phyloP scores from a whole-genome alignment of 2,329 filamentous ascomycete species.

The Penicillium crustosum region DNA sequence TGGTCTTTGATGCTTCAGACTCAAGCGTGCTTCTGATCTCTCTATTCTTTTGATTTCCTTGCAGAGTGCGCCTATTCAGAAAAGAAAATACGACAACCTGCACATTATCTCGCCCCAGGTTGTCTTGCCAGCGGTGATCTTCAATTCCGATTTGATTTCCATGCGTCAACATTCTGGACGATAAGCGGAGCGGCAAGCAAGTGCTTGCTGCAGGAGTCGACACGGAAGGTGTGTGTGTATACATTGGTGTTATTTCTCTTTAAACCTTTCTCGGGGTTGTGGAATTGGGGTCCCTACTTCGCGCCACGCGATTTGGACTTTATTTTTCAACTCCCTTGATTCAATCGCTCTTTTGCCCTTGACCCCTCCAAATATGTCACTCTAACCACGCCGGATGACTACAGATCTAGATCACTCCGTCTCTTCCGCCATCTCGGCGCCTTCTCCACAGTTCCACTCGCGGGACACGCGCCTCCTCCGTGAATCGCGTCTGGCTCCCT shows the following conservation, averaged over 20 bases:
- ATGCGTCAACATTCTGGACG: conserved; percentile 48
- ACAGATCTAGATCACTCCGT: conserved; percentile 40
- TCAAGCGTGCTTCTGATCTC: conserved; percentile 1
- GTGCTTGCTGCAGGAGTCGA: conserved; percentile 50
- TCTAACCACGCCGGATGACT: conserved; percentile 15
- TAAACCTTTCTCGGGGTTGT: neutral
- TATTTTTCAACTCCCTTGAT: conserved; percentile 9
- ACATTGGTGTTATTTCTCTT: conserved; percentile 11
- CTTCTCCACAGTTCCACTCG: conserved; percentile 33
- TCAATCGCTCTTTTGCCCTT: conserved; percentile 1
- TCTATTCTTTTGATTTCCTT: conserved; percentile 13
- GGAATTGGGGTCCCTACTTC: conserved; percentile 9
- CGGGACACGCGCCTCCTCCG: conserved; percentile 29
- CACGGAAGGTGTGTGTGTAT: conserved; percentile 46
- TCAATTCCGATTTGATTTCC: conserved; percentile 39
- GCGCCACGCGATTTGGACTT: conserved; percentile 18
- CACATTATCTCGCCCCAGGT: conserved; percentile 22
- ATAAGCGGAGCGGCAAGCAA: conserved; percentile 49
- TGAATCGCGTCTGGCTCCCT: conserved; percentile 34
- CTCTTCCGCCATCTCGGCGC: conserved; percentile 41
- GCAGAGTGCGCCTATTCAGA: conserved; percentile 11
- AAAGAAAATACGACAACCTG: conserved; percentile 7
- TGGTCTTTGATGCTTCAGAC: conserved; percentile 6
- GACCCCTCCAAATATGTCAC: conserved; percentile 14
- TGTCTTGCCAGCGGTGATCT: conserved; percentile 31